These are phyloP conservation scores for Chaetothyriales sp. DNA, from an alignment of 2,329 filamentous ascomycete species.

Conservation along the genomic window DNA sequence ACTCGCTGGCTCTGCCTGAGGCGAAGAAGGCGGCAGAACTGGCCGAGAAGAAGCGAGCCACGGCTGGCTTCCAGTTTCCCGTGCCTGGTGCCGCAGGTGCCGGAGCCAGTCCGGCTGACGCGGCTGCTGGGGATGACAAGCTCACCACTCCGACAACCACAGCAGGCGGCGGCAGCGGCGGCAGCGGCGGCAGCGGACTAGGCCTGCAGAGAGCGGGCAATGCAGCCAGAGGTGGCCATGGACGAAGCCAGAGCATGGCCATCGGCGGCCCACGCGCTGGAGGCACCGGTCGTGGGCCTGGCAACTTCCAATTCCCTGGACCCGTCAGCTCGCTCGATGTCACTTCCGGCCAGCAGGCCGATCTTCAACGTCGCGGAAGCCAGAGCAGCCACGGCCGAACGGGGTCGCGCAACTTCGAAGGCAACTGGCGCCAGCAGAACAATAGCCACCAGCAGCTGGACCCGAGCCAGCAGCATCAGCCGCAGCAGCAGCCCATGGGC, in stretches of 20 bases:
- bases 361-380: slow-evolving; percentile 64
- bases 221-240: slow-evolving; percentile 65
- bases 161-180: too few relatives aligned
- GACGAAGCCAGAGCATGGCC: slow-evolving; percentile 36
- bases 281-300: slow-evolving; percentile 48
- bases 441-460: slow-evolving; percentile 32
- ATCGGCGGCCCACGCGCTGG: slow-evolving; percentile 55
- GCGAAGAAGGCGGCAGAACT: slow-evolving; percentile 95
- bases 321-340: slow-evolving; percentile 21
- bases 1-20: slow-evolving; percentile 86
- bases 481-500: slow-evolving; percentile 35
- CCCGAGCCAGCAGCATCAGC: slow-evolving; percentile 32
- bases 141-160: slow-evolving; percentile 32
- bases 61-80: slow-evolving; percentile 89
- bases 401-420: slow-evolving; percentile 86
- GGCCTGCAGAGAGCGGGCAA: slow-evolving; percentile 60
- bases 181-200: slow-evolving; percentile 49
- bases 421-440: slow-evolving; percentile 88
- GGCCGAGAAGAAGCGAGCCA: slow-evolving; percentile 91
- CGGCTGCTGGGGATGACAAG: slow-evolving; percentile 26
- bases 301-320: slow-evolving; percentile 54
- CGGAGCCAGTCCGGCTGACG: slow-evolving; percentile 36
- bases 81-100: slow-evolving; percentile 52
- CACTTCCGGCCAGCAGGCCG: slow-evolving; percentile 34
- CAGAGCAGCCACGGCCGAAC: slow-evolving; percentile 62